phyloP scores from a whole-genome alignment of 2,329 filamentous ascomycete species.

The Fusarium pseudograminearum region DNA sequence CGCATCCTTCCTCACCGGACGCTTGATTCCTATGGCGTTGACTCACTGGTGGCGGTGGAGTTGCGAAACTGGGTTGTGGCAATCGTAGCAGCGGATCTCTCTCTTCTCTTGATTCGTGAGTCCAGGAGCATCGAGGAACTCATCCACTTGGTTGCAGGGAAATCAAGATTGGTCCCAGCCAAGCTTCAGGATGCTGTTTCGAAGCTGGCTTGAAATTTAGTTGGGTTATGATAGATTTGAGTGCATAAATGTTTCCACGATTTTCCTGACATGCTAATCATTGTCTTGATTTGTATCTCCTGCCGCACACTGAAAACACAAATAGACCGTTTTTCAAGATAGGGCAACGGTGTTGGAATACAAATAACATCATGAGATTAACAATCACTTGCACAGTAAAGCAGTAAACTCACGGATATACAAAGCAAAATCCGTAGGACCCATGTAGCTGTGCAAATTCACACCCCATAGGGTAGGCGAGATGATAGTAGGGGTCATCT shows the following conservation, averaged over 20 bases:
- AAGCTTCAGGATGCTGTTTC: conserved; percentile 9
- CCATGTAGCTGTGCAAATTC: neutral
- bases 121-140: conserved; percentile 6
- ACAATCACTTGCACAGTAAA: neutral
- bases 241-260: neutral
- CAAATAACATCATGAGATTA: neutral
- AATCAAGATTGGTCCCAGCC: conserved; percentile 5
- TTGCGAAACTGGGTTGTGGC: conserved; percentile 6
- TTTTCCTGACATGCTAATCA: neutral
- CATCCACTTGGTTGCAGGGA: conserved; percentile 3
- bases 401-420: neutral
- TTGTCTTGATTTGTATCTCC: neutral
- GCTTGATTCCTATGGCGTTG: conserved; percentile 5
- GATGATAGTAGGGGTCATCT: neutral
- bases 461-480: neutral
- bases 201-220: neutral
- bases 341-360: neutral
- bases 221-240: neutral
- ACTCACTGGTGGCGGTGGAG: conserved; percentile 6
- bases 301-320: neutral
- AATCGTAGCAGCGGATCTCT: neutral
- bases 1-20: conserved; percentile 4
- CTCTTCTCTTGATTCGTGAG: conserved; percentile 9
- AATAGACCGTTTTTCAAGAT: neutral
- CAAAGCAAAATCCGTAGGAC: neutral